These are phyloP conservation scores for Talaromyces sp. DNA, from an alignment of 2,329 filamentous ascomycete genomes.

Conservation along the genomic window DNA sequence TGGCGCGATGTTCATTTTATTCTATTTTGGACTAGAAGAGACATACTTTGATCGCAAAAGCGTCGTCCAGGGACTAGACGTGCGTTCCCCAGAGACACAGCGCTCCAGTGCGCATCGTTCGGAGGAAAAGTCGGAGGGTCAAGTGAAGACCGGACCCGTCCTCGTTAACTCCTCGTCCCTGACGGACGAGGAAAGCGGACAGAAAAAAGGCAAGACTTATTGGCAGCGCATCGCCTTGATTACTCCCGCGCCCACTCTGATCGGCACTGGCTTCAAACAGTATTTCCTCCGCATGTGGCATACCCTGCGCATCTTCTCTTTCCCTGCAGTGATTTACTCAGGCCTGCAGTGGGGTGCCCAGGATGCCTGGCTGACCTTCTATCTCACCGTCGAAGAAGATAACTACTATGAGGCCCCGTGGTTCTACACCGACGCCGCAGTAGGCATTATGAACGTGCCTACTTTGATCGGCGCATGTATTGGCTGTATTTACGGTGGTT, in stretches of 20 bases:
- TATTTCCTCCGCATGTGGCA: slow-evolving; percentile 58
- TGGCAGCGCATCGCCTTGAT: slow-evolving; percentile 59
- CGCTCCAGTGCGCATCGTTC: neutral
- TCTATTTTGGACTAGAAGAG: slow-evolving; percentile 58
- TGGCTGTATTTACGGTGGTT: slow-evolving; percentile 61
- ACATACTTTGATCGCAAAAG: slow-evolving; percentile 39
- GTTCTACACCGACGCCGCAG: slow-evolving; percentile 57
- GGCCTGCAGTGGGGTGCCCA: slow-evolving; percentile 63
- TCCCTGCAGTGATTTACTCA: slow-evolving; percentile 61
- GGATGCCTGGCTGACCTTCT: slow-evolving; percentile 63
- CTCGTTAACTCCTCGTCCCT: neutral
- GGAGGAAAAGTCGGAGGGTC: slow-evolving; percentile 7
- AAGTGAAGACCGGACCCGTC: neutral
- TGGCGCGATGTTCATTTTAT: slow-evolving; percentile 50
- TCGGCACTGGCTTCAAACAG: slow-evolving; percentile 57
- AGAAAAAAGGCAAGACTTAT: slow-evolving; percentile 51
- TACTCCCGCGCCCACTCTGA: slow-evolving; percentile 58
- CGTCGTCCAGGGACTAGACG: slow-evolving; percentile 9
- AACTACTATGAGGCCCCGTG: slow-evolving; percentile 58
- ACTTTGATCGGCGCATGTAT: slow-evolving; percentile 52
- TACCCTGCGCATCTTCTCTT: slow-evolving; percentile 60
- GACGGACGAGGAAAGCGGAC: slow-evolving; percentile 18
- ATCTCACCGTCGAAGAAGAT: slow-evolving; percentile 61
- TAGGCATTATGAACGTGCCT: slow-evolving; percentile 62
- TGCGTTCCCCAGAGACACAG: neutral